Evolutionary conservation across 2,329 filamentous ascomycete genomes (phyloP).

Genomic region (Cadophora sp.): DNA sequence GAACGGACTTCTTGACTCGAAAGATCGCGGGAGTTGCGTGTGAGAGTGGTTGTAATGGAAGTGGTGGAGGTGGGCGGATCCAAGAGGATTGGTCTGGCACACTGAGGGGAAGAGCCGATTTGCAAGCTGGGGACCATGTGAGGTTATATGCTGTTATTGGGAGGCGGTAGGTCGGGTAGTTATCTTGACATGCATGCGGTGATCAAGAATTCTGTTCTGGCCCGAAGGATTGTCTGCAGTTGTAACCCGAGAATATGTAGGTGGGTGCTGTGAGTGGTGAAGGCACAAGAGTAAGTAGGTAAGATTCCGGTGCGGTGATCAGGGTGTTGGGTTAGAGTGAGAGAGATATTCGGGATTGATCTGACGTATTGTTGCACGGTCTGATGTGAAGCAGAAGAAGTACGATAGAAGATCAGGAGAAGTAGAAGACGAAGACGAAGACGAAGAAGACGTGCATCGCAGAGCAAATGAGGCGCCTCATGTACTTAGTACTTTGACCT

Average conservation of each 20-base stretch:
- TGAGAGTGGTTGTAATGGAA: neutral
- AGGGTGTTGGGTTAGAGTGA: neutral
- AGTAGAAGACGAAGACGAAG: constrained; percentile 8
- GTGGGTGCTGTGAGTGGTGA: constrained; percentile 5
- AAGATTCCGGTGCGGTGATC: neutral
- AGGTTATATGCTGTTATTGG: constrained; percentile 26
- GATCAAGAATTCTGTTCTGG: constrained; percentile 13
- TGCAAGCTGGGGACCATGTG: constrained; percentile 34
- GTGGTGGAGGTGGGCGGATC: neutral
- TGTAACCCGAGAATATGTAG: constrained; percentile 9
- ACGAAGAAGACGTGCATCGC: constrained; percentile 18
- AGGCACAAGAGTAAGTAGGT: constrained; percentile 4
- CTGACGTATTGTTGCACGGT: neutral
- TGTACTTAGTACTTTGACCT: constrained; percentile 25
- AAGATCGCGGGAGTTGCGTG: constrained; percentile 3
- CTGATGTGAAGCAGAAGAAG: constrained; percentile 25
- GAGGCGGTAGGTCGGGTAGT: neutral
- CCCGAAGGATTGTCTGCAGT: constrained; percentile 16
- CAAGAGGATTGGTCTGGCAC: constrained; percentile 15
- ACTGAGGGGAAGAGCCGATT: constrained; percentile 16
- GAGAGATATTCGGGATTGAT: neutral
- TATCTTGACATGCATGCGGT: constrained; percentile 6
- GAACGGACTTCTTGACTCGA: constrained; percentile 19
- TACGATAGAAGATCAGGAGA: constrained; percentile 13
- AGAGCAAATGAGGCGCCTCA: constrained; percentile 29